These are phyloP conservation scores for Taiozyma sp. DNA, from an alignment of 1,139 yeast species.

Conservation along the genomic window DNA sequence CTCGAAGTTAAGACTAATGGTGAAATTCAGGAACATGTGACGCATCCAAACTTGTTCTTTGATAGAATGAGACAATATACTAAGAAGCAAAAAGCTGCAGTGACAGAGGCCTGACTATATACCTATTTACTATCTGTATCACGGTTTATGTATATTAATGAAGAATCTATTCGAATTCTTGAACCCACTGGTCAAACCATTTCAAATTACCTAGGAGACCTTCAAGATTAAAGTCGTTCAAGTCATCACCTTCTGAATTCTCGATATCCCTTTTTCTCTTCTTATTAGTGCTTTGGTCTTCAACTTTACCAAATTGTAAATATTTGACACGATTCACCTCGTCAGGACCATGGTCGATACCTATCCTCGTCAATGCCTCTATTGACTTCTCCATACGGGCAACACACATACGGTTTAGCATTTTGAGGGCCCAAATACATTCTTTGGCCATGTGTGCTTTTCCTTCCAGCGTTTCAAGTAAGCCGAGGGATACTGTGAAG, in stretches of 20 bases:
- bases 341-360: constrained; percentile 54
- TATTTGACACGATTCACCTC: constrained; percentile 49
- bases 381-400: constrained; percentile 42
- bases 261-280: neutral
- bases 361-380: constrained; percentile 34
- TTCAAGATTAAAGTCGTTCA: constrained; percentile 7
- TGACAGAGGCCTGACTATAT: neutral
- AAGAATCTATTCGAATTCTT: constrained; percentile 5
- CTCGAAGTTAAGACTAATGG: constrained; percentile 57
- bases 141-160: neutral
- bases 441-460: constrained; percentile 49
- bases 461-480: constrained; percentile 21
- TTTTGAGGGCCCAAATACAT: constrained; percentile 60
- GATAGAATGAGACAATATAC: constrained; percentile 48
- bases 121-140: neutral
- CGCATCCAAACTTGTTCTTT: constrained; percentile 86
- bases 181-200: constrained; percentile 48
- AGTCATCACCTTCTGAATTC: neutral
- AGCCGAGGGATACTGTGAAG: constrained; percentile 22
- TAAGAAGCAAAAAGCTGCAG: constrained; percentile 2
- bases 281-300: constrained; percentile 10
- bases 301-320: constrained; percentile 38
- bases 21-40: constrained; percentile 50
- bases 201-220: constrained; percentile 41
- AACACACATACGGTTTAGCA: constrained; percentile 47